Percentiles rank a stretch among this genome's conserved stretches.
Evolutionary conservation across 257 asterid genomes (phyloP).

Genomic region (Nicotiana undulata): DNA sequence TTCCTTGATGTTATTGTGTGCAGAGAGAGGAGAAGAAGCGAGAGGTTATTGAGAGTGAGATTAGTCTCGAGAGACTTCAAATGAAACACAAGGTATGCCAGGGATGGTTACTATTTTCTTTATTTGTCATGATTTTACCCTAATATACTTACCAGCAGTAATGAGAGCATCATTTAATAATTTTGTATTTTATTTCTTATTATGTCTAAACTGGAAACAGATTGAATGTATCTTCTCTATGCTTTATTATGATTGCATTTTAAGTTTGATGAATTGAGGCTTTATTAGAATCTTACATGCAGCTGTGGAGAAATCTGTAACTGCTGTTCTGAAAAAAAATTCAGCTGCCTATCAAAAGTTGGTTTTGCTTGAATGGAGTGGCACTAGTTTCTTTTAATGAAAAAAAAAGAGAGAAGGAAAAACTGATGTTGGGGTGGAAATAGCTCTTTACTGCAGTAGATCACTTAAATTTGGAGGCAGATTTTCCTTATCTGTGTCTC

Average conservation of each 20-base stretch:
- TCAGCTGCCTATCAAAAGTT: not conserved
- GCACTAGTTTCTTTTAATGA: not conserved
- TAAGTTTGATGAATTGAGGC: not conserved
- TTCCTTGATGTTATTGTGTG: constrained; percentile 15
- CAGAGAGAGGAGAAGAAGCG: constrained; percentile 98
- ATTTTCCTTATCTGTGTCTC: not conserved
- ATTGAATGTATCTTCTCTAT: not conserved
- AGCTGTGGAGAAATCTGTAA: not conserved
- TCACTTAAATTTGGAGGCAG: not conserved
- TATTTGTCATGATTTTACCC: not conserved
- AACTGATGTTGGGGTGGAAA: not conserved
- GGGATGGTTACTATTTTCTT: not conserved
- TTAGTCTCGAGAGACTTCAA: constrained; percentile 82
- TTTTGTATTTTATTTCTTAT: not conserved
- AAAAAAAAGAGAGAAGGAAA: not conserved
- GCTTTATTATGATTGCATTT: not conserved
- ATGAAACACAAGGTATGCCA: constrained; percentile 77
- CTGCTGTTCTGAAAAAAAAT: not conserved
- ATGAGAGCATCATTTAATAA: not conserved
- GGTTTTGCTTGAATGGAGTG: not conserved
- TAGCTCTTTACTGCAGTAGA: not conserved
- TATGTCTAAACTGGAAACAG: not conserved
- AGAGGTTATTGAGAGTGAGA: constrained; percentile 79
- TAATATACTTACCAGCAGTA: not conserved
- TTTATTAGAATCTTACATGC: not conserved